Evolutionary conservation across 768 basidiomycete genomes (phyloP).

Genomic region (Exsudoporus frostii): DNA sequence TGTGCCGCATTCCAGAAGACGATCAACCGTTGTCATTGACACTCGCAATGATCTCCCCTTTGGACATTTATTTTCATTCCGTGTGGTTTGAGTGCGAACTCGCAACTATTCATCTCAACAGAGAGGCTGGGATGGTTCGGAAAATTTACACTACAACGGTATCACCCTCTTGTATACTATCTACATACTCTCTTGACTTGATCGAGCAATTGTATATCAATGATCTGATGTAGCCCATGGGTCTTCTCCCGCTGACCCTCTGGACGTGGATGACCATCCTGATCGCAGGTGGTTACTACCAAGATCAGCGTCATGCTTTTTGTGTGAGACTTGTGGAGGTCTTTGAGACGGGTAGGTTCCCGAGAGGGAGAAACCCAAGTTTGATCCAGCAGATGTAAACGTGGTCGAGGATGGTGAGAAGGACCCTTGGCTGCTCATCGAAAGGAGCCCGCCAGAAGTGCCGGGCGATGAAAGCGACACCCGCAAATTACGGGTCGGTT

Average conservation of each 20-base stretch:
- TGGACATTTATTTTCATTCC: background rate
- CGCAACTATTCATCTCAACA: background rate
- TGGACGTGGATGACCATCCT: constrained; percentile 12
- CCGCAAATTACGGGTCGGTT: constrained; percentile 38
- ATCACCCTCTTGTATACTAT: background rate
- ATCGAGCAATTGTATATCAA: constrained; percentile 4
- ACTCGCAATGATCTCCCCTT: background rate
- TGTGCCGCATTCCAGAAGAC: too few species aligned
- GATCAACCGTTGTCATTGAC: too few species aligned
- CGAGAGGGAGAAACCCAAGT: constrained; percentile 10
- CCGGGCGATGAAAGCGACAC: constrained; percentile 21
- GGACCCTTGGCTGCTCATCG: constrained; percentile 16
- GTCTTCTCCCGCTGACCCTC: constrained; percentile 15
- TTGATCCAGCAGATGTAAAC: constrained; percentile 8
- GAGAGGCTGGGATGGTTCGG: background rate
- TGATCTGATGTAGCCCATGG: constrained; percentile 9
- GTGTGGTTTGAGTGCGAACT: background rate
- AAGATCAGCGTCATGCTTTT: constrained; percentile 4
- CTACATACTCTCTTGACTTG: background rate
- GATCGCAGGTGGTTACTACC: constrained; percentile 6
- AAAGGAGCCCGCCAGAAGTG: constrained; percentile 7
- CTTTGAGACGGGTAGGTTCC: constrained; percentile 18
- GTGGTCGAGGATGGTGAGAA: constrained; percentile 17
- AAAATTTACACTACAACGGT: background rate
- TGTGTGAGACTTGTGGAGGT: constrained; percentile 3